Percentiles rank a stretch among this genome's conserved stretches.
These are phyloP conservation scores for Arthrinium puccinioides DNA, from an alignment of 2,329 filamentous ascomycete genomes.

Conservation along the genomic window DNA sequence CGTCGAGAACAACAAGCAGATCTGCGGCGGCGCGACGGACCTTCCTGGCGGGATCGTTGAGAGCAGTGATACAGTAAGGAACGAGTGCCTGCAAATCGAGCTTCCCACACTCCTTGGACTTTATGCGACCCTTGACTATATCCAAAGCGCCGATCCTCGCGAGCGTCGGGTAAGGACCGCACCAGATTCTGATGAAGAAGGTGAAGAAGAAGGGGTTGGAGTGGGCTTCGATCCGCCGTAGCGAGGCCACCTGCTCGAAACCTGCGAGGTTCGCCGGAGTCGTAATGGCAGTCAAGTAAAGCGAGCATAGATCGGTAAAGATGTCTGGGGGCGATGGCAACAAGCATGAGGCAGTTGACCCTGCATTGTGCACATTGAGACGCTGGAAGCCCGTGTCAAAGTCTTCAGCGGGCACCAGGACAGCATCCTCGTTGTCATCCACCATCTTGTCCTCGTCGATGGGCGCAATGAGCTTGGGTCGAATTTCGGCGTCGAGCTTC, in stretches of 20 bases:
- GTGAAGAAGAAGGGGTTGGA: constrained; percentile 62
- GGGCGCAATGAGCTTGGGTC: constrained; percentile 44
- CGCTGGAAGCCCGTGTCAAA: constrained; percentile 18
- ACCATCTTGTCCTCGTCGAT: constrained; percentile 46
- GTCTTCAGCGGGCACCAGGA: constrained; percentile 10
- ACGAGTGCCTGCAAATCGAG: constrained; percentile 71
- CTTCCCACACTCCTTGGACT: constrained; percentile 36
- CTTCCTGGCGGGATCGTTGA: constrained; percentile 68
- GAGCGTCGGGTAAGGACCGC: constrained; percentile 60
- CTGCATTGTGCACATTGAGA: constrained; percentile 20
- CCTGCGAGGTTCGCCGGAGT: constrained; percentile 30
- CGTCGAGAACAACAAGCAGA: constrained; percentile 51
- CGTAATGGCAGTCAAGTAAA: constrained; percentile 39
- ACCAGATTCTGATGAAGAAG: constrained; percentile 72
- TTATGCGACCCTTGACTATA: constrained; percentile 51
- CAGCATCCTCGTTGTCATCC: constrained; percentile 20
- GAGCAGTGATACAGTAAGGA: constrained; percentile 71
- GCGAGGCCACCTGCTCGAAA: constrained; percentile 47
- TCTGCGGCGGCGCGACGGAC: constrained; percentile 71
- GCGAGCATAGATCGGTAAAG: constrained; percentile 50
- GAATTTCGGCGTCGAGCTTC: constrained; percentile 63
- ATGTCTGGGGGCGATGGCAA: constrained; percentile 40
- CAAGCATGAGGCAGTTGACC: constrained; percentile 42
- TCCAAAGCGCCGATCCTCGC: constrained; percentile 64
- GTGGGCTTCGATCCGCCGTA: constrained; percentile 46